Evolutionary conservation across 257 asterid genomes (phyloP), one percentile per base, ranked within the genome.

Genomic region (Solanum neorickii): DNA sequence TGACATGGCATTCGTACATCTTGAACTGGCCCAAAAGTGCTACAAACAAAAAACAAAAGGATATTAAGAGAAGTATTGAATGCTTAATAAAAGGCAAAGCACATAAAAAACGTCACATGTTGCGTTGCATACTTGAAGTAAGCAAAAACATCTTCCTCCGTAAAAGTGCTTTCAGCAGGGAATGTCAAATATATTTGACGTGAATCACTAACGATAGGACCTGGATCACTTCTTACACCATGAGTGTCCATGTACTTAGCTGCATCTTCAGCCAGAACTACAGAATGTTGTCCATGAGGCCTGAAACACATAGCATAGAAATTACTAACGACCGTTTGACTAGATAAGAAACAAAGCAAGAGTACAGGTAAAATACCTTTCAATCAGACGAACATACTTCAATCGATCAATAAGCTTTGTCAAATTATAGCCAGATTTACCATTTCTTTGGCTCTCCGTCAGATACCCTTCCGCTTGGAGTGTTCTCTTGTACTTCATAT

Each of bases 1-100:
- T 95, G 99, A 89, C 93, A 92, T 6, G 99, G 99, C 70, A 96
- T 95, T 91, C 99, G 91, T 85, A 96, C 99, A 88, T 96, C 99
- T 89, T 95, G 94, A 88, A 96, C 99, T 7, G 89, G 90, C 39
- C 99, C 99, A 91, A 91, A 96, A 46, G 95, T 93, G 70, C 99
- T 95, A 85, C 84, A 91, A 44, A 82, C 23, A 27, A 68, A 70
- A 69, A 87, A 49, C 87, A 69, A n/a, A 78, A 31, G 35, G 46
- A 83, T 76, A 66, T 65, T 88, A 52, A 87, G 77, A 80, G 18
- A 49, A 86, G 82, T 25, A 72, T 62, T 70, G 78, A 25, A 68
- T n/a, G 5, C 56, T 76, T 5, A 47, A 49, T 52, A 70, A 27
- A 21, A 86, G 56, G 46, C 12, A 75, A 59, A 25, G 6, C 47